Percentiles rank a stretch among this genome's conserved stretches.
Conservation (phyloP, 805 yeast genomes). For the Myxozyma vanderwaltii region DNA sequence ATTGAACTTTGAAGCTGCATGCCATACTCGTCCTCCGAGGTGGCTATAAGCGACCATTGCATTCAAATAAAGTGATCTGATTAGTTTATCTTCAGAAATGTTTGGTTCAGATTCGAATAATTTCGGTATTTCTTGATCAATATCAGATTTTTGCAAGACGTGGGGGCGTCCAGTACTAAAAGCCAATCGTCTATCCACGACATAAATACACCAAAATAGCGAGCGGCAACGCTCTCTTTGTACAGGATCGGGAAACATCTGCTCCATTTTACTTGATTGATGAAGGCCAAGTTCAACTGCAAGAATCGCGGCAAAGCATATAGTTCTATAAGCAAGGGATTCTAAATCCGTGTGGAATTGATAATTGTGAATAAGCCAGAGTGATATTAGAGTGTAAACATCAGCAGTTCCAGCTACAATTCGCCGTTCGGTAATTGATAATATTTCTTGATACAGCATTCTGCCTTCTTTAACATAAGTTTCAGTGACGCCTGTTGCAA, state of each 20-base stretch:
- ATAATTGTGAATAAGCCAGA: constrained; percentile 36
- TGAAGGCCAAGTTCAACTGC: constrained; percentile 37
- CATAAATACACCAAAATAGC: constrained; percentile 38
- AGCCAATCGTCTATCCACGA: constrained; percentile 36
- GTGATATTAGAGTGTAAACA: constrained; percentile 23
- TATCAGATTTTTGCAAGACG: constrained; percentile 34
- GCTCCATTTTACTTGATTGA: constrained; percentile 24
- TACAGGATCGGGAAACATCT: constrained; percentile 16
- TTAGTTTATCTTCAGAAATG: constrained; percentile 28
- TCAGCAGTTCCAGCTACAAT: constrained; percentile 29
- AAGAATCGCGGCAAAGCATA: constrained; percentile 33
- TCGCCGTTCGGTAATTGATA: constrained; percentile 21
- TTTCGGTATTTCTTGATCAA: constrained; percentile 33
- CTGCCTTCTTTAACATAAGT: constrained; percentile 23
- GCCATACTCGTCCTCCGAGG: constrained; percentile 28
- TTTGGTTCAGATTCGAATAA: constrained; percentile 3
- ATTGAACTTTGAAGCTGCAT: constrained; percentile 12
- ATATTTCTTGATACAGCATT: constrained; percentile 31
- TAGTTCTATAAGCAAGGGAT: constrained; percentile 34
- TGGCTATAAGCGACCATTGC: constrained; percentile 36
- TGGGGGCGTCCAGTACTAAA: constrained; percentile 35
- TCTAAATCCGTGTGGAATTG: constrained; percentile 37
- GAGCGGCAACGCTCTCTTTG: constrained; percentile 31
- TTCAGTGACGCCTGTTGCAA: constrained; percentile 31
- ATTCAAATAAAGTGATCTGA: constrained; percentile 30